Base-by-base conservation (phyloP, 805 yeast genomes). In the Tetrapisispora fleetii region DNA sequence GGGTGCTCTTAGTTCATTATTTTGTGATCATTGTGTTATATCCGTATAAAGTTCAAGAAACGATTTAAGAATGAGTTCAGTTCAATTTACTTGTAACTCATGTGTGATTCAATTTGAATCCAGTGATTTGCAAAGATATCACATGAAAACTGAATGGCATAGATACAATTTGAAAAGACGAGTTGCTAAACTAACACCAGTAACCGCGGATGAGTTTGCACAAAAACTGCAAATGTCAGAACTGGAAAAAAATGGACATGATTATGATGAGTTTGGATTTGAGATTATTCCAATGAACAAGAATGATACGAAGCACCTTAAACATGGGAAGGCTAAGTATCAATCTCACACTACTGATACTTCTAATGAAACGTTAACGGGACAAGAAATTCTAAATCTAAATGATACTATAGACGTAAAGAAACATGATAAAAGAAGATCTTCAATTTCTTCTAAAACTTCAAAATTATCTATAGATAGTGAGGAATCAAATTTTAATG, bases 121-220 rank as follows among this genome's bases (percentile, higher is more conserved):
- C 36, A 83, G 95, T n/a, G 93, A 83, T 53, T 73, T 81, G 50
- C 99, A 93, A 69, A 75, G 98, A 53, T 76, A 76, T 54, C 99
- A 93, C 64, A 93, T 93, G 99, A 88, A 86, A 63, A 82, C 96
- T 2, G 99, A 93, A 49, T 93, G 99, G 99, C 99, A 93, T 63
- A 77, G 99, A 53, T 93, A 93, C 67, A 93, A 93, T 61, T 75
- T 93, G 60, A 93, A 93, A 63, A 80, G 99, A 69, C 78, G 96
- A 58, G 96, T 93, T 32, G 95, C 96, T 1, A 76, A 77, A 30
- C 68, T 89, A 50, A 83, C 90, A 7, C 83, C 95, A 1, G 78
- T 89, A 30, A 68, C 81, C 18, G 78, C 87, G 2, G 84, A 71
- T 51, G 64, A 64, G 33, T 68, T 65, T 58, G 68, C 70, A 40